Evolutionary conservation across 805 yeast species (phyloP).

Genomic region (Yarrowia sp.): DNA sequence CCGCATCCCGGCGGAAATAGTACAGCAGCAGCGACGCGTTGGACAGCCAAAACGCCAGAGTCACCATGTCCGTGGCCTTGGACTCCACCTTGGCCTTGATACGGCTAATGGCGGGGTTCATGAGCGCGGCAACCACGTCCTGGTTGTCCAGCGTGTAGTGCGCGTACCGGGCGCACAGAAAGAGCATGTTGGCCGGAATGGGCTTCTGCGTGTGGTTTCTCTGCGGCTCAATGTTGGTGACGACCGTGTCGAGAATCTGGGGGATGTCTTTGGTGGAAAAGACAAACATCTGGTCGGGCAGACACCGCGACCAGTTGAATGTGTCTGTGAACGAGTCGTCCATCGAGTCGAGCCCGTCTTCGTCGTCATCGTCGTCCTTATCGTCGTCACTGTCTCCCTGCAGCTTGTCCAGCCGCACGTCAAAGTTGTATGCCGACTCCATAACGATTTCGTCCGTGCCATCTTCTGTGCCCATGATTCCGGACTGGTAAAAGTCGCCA

Average conservation of each 20-base stretch:
- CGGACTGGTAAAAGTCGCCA: constrained; percentile 34
- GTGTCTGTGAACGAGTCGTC: constrained; percentile 28
- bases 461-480: constrained; percentile 25
- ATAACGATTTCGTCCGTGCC: constrained; percentile 30
- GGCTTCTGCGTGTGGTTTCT: constrained; percentile 40
- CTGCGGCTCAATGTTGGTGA: constrained; percentile 39
- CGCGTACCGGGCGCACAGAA: constrained; percentile 42
- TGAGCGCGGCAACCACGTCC: constrained; percentile 36
- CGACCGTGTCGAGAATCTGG: constrained; percentile 39
- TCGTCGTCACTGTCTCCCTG: constrained; percentile 27
- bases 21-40: constrained; percentile 72
- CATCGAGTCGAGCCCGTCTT: not conserved
- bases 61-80: constrained; percentile 41
- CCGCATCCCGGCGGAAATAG: constrained; percentile 65
- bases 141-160: constrained; percentile 37
- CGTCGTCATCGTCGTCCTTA: constrained; percentile 29
- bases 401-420: constrained; percentile 33
- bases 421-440: constrained; percentile 36
- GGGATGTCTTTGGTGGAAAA: constrained; percentile 40
- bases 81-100: constrained; percentile 37
- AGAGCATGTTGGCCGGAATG: constrained; percentile 44
- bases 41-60: constrained; percentile 79
- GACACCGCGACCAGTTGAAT: constrained; percentile 43
- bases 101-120: constrained; percentile 37
- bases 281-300: constrained; percentile 43